Conservation (phyloP, 768 basidiomycete genomes). For the Suillus placidus region DNA sequence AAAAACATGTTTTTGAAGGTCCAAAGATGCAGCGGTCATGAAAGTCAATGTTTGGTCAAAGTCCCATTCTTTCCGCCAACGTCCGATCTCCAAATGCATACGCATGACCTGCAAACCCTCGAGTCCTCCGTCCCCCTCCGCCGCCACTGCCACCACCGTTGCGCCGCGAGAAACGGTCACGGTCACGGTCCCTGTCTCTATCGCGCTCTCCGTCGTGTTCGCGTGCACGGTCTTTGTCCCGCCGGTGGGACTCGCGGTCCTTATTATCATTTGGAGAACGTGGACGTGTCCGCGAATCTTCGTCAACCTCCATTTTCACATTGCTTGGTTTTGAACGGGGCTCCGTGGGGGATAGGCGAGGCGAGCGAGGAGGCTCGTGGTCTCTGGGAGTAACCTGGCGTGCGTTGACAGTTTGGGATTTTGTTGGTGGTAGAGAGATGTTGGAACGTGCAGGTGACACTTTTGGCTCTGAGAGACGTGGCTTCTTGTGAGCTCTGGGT, state of each 20-base stretch:
- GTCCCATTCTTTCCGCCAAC: conserved; percentile 83
- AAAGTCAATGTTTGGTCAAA: conserved; percentile 39
- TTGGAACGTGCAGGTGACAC: conserved; percentile 37
- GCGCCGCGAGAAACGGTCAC: conserved; percentile 40
- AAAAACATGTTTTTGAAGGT: conserved; percentile 21
- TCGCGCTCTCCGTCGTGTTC: conserved; percentile 36
- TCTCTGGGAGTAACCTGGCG: conserved; percentile 19
- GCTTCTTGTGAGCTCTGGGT: conserved; percentile 80
- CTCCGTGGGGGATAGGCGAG: conserved; percentile 31
- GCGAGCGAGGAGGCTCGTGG: conserved; percentile 30
- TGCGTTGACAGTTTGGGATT: conserved; percentile 20
- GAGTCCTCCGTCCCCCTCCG: conserved; percentile 39
- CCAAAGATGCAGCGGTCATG: conserved; percentile 22
- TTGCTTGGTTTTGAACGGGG: conserved; percentile 27
- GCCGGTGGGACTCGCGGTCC: conserved; percentile 42
- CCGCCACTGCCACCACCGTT: conserved; percentile 47
- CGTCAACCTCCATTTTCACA: conserved; percentile 60
- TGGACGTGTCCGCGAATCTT: conserved; percentile 47
- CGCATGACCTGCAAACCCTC: conserved; percentile 38
- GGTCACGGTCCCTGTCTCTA: conserved; percentile 39
- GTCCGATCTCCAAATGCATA: conserved; percentile 64
- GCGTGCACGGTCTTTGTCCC: conserved; percentile 40
- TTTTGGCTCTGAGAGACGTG: conserved; percentile 62
- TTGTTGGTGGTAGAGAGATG: conserved; percentile 32
- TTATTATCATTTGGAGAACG: conserved; percentile 44